A percentile compares a stretch with the other conserved stretches of the same genome.
phyloP scores from a whole-genome alignment of 352 stramenopile species.

The Pythium monospermum region DNA sequence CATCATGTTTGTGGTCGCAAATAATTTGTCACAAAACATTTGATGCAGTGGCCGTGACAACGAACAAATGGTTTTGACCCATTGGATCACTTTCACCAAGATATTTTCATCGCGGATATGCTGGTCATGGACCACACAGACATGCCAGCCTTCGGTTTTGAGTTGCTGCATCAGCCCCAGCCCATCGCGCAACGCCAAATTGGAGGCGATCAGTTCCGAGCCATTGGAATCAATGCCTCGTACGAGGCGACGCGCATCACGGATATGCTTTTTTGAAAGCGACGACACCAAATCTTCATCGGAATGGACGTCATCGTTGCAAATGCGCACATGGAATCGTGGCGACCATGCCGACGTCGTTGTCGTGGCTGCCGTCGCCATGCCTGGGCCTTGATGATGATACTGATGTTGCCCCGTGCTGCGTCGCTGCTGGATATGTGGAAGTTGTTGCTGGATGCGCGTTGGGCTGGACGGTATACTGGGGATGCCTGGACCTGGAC shows the following conservation, averaged over 20 bases:
- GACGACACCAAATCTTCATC: conserved; percentile 96
- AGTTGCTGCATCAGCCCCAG: conserved; percentile 74
- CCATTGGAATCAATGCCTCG: conserved; percentile 71
- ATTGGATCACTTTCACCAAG: conserved; percentile 58
- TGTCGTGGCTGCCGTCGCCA: not conserved
- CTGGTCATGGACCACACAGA: conserved; percentile 68
- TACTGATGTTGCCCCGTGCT: too few species aligned
- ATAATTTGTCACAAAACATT: conserved; percentile 68
- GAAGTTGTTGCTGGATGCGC: too few species aligned
- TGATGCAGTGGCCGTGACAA: conserved; percentile 57
- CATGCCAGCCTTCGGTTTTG: conserved; percentile 75
- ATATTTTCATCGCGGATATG: conserved; percentile 73
- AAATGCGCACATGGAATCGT: conserved; percentile 90
- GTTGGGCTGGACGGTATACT: conserved; percentile 16
- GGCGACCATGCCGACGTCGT: conserved; percentile 24
- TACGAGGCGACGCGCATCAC: conserved; percentile 50
- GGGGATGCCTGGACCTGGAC: too few species aligned
- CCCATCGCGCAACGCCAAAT: conserved; percentile 53
- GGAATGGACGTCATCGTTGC: conserved; percentile 98
- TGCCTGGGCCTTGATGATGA: conserved; percentile 17
- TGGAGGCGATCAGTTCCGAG: conserved; percentile 54
- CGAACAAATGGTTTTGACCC: conserved; percentile 63
- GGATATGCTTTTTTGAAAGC: conserved; percentile 73
- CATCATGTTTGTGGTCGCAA: conserved; percentile 30
- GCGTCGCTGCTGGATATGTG: too few species aligned